A percentile compares a stretch with the other conserved stretches of the same genome.
Conservation (phyloP, 768 basidiomycete species). For the Suillus sp. region DNA sequence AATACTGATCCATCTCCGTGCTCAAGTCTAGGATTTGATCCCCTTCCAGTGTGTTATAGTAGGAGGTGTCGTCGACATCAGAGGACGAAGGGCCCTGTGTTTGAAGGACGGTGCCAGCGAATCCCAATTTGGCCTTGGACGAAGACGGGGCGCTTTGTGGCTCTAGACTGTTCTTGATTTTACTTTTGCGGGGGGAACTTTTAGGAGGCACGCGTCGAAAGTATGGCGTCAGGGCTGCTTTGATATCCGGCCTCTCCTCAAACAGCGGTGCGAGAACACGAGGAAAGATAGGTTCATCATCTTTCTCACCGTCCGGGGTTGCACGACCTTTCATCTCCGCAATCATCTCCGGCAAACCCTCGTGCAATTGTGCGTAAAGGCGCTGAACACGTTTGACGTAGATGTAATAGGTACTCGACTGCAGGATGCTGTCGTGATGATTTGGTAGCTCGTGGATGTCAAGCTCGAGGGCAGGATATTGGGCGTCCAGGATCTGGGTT, state of each 20-base stretch:
- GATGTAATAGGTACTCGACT: background rate
- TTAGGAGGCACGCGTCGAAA: background rate
- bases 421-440: background rate
- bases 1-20: conserved; percentile 29
- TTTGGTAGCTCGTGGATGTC: background rate
- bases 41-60: background rate
- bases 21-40: conserved; percentile 16
- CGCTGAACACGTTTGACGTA: background rate
- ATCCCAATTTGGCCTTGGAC: background rate
- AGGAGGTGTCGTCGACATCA: background rate
- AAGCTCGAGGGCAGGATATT: conserved; percentile 12
- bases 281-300: background rate
- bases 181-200: background rate
- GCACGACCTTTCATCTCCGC: background rate
- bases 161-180: background rate
- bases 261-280: conserved; percentile 5
- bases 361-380: background rate
- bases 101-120: background rate
- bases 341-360: background rate
- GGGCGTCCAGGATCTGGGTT: conserved; percentile 15
- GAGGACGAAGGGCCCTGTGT: background rate
- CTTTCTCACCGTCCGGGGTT: background rate
- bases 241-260: conserved; percentile 1
- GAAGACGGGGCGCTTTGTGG: background rate
- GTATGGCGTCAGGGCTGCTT: background rate